Percentiles rank a stretch among this genome's conserved stretches.
Evolutionary conservation across 192 early-diverging fungal species (phyloP).

Genomic region (Geosiphon pyriformis): DNA sequence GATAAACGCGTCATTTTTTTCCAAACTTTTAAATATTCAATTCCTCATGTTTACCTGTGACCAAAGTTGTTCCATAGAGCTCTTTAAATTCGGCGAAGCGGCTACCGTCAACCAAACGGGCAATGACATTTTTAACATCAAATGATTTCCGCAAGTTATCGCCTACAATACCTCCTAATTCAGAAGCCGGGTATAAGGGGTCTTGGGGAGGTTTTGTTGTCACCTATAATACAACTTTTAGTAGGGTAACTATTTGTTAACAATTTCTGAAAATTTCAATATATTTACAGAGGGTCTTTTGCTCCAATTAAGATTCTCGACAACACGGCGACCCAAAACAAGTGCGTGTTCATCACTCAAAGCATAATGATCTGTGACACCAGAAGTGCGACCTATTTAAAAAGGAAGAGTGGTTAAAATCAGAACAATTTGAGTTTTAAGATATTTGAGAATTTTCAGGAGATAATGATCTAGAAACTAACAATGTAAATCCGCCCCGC

Average conservation of each 20-base stretch:
- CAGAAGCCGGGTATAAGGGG: conserved; percentile 74
- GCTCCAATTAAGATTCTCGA: conserved; percentile 79
- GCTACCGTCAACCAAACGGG: conserved; percentile 90
- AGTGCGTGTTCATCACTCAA: conserved; percentile 85
- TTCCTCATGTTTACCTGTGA: conserved; percentile 55
- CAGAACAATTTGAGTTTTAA: too few species aligned
- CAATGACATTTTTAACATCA: conserved; percentile 88
- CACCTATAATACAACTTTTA: conserved; percentile 27
- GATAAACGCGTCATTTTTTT: conserved; percentile 1
- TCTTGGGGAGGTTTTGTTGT: conserved; percentile 53
- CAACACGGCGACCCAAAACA: conserved; percentile 71
- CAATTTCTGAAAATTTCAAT: too few species aligned
- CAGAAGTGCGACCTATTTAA: conserved; percentile 69
- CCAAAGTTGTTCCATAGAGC: conserved; percentile 81
- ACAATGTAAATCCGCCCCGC: conserved; percentile 94
- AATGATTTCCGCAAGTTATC: conserved; percentile 85
- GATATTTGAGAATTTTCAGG: too few species aligned
- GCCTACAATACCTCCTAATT: conserved; percentile 91
- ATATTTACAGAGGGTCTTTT: conserved; percentile 57
- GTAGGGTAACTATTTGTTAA: not conserved
- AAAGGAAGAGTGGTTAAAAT: too few species aligned
- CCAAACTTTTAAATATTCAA: not conserved
- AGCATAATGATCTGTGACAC: conserved; percentile 94
- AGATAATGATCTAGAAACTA: conserved; percentile 37
- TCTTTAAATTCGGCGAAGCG: conserved; percentile 91